These are phyloP conservation scores for Candida glucosophila DNA, from an alignment of 1,139 yeast genomes.

Conservation along the genomic window DNA sequence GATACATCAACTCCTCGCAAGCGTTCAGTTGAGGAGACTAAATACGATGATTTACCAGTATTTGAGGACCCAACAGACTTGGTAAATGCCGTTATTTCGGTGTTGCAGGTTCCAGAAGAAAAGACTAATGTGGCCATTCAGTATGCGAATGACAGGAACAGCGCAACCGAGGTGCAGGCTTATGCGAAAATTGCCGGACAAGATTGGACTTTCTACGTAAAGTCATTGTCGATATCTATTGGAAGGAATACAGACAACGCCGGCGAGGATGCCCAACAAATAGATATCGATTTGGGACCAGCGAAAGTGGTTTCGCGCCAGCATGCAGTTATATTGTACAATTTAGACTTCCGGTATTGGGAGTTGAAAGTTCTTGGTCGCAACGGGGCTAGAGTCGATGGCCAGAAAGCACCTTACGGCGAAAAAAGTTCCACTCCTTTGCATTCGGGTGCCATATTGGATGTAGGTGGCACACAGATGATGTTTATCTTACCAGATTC, in stretches of 20 bases:
- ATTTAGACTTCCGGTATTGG: constrained; percentile 72
- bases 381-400: constrained; percentile 89
- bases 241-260: constrained; percentile 74
- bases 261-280: constrained; percentile 13
- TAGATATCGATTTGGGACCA: constrained; percentile 91
- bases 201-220: constrained; percentile 91
- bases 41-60: constrained; percentile 17
- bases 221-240: constrained; percentile 64
- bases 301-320: constrained; percentile 89
- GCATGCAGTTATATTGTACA: constrained; percentile 80
- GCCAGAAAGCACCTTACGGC: constrained; percentile 47
- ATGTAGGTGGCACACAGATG: constrained; percentile 97
- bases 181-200: constrained; percentile 94
- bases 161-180: constrained; percentile 85
- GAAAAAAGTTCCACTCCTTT: constrained; percentile 44
- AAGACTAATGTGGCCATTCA: constrained; percentile 39
- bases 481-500: constrained; percentile 95
- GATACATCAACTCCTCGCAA: constrained; percentile 22
- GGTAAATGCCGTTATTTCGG: constrained; percentile 44
- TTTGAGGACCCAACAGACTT: constrained; percentile 46
- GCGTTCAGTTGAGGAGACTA: constrained; percentile 16
- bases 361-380: constrained; percentile 76
- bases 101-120: constrained; percentile 40
- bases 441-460: constrained; percentile 79
- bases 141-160: constrained; percentile 61